These are phyloP conservation scores for Phytophthora chlamydospora DNA, from an alignment of 352 stramenopile genomes.

Conservation along the genomic window DNA sequence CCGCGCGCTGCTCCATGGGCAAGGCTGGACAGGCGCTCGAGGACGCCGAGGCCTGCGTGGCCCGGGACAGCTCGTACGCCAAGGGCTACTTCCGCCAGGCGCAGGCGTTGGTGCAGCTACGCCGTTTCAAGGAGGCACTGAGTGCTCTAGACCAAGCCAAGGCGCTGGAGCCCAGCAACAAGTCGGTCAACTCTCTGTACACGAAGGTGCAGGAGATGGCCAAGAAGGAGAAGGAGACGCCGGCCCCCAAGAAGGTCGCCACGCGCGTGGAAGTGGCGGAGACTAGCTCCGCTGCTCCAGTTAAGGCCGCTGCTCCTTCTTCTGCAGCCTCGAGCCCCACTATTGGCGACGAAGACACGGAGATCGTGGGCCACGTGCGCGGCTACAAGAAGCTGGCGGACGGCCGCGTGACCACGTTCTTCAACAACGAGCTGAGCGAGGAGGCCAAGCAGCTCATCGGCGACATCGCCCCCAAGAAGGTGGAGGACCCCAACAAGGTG, in stretches of 20 bases:
- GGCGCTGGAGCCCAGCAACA: slow-evolving; percentile 72
- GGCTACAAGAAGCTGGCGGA: slow-evolving; percentile 98
- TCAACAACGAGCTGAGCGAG: slow-evolving; percentile 98
- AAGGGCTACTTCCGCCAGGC: slow-evolving; percentile 89
- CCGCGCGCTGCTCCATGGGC: slow-evolving; percentile 83
- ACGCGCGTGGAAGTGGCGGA: slow-evolving; percentile 59
- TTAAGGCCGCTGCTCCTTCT: slow-evolving; percentile 10
- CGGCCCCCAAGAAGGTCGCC: slow-evolving; percentile 54
- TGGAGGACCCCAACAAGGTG: slow-evolving; percentile 70
- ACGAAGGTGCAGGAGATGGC: slow-evolving; percentile 66
- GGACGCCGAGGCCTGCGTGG: slow-evolving; percentile 74
- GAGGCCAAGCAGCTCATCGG: slow-evolving; percentile 97
- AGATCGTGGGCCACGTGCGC: slow-evolving; percentile 70
- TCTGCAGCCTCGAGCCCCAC: slow-evolving; percentile 9
- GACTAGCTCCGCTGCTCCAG: slow-evolving; percentile 9
- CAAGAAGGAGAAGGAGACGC: slow-evolving; percentile 60
- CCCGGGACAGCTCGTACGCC: slow-evolving; percentile 61
- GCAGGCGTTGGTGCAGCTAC: slow-evolving; percentile 76
- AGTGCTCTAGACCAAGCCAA: slow-evolving; percentile 66
- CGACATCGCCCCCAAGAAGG: slow-evolving; percentile 93
- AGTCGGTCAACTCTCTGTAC: slow-evolving; percentile 70
- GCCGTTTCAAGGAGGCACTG: slow-evolving; percentile 72
- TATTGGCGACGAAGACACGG: slow-evolving; percentile 66
- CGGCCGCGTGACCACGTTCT: slow-evolving; percentile 98
- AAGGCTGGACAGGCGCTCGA: slow-evolving; percentile 67